Base-by-base conservation (phyloP, 2,329 filamentous ascomycete species). In the Exophiala sp. region DNA sequence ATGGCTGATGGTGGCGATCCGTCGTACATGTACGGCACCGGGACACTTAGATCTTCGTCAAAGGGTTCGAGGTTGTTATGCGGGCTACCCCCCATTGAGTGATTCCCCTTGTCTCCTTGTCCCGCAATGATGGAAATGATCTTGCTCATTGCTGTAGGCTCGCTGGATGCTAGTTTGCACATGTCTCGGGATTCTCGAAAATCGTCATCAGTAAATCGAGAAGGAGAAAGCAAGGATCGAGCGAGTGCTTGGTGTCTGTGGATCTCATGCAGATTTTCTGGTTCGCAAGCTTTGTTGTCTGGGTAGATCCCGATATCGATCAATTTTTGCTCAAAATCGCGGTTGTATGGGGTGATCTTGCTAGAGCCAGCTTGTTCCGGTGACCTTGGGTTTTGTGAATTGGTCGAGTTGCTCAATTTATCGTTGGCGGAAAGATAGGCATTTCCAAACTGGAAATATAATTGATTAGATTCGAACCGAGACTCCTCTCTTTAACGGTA, bases 311-410 rank as follows among this genome's bases (percentile, higher is more conserved):
- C 48, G 53, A 64, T 37, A 47, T 73, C 65, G 46, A 66, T 64
- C 37, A 73, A 55, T 43, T 68, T 61, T 46, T 67, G 63, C 45
- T 69, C 60, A 58, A 71, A 72, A 46, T 54, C 48, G 11, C 43
- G 30, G 37, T 40, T 48, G 30, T 57, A 52, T 9, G 47, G 8
- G 16, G 29, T 35, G 27, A 48, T 48, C 24, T 16, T 45, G 14
- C 27, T 43, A 14, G 29, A 40, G 23, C 18, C 19, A 16, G 40
- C 48, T n/a, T 21, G 37, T 23, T 34, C 46, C n/a, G 41, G 46
- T 13, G 49, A 55, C 21, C 48, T 43, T 21, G 46, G n/a, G n/a
- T n/a, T n/a, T n/a, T n/a, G n/a, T n/a, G n/a, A n/a, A n/a, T n/a
- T n/a, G n/a, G n/a, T n/a, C n/a, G n/a, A n/a, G n/a, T n/a, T n/a